These are phyloP conservation scores for Paracamarosporium sp. DNA, from an alignment of 2,329 filamentous ascomycete genomes.

Conservation along the genomic window DNA sequence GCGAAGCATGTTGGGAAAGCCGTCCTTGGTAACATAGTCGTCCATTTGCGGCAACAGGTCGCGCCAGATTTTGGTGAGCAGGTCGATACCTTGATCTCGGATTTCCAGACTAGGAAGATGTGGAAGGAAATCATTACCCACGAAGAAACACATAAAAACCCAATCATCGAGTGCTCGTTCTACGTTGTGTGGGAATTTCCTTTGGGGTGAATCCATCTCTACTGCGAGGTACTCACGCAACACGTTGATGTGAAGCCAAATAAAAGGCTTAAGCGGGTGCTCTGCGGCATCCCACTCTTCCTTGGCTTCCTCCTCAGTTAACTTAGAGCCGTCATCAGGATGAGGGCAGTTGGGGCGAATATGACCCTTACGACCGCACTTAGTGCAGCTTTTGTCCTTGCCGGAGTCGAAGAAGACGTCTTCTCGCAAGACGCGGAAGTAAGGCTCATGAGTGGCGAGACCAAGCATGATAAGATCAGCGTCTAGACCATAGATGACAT, in stretches of 20 bases:
- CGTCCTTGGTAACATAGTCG: slow-evolving; percentile 95
- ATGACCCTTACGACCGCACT: slow-evolving; percentile 93
- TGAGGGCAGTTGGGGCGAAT: slow-evolving; percentile 77
- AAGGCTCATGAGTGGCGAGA: slow-evolving; percentile 93
- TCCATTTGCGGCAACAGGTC: slow-evolving; percentile 91
- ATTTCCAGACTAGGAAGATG: slow-evolving; percentile 98
- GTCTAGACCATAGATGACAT: slow-evolving; percentile 98
- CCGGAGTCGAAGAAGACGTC: slow-evolving; percentile 94
- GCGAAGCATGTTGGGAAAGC: slow-evolving; percentile 83
- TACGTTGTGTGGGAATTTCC: slow-evolving; percentile 89
- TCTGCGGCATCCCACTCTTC: slow-evolving; percentile 44
- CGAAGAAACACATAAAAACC: slow-evolving; percentile 99
- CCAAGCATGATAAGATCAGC: slow-evolving; percentile 99
- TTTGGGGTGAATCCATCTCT: slow-evolving; percentile 81
- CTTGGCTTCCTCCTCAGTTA: slow-evolving; percentile 79
- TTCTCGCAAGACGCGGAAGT: slow-evolving; percentile 94
- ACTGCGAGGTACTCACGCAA: slow-evolving; percentile 91
- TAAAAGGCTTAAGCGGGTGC: slow-evolving; percentile 82
- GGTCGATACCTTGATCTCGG: slow-evolving; percentile 95
- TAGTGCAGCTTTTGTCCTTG: slow-evolving; percentile 81
- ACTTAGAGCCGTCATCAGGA: slow-evolving; percentile 64
- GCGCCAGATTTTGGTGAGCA: slow-evolving; percentile 94
- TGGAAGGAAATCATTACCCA: slow-evolving; percentile 97
- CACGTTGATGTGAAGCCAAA: slow-evolving; percentile 94
- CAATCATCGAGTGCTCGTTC: slow-evolving; percentile 96